phyloP scores from a whole-genome alignment of 139 green algal genomes.

The Axilococcus clingmanii region DNA sequence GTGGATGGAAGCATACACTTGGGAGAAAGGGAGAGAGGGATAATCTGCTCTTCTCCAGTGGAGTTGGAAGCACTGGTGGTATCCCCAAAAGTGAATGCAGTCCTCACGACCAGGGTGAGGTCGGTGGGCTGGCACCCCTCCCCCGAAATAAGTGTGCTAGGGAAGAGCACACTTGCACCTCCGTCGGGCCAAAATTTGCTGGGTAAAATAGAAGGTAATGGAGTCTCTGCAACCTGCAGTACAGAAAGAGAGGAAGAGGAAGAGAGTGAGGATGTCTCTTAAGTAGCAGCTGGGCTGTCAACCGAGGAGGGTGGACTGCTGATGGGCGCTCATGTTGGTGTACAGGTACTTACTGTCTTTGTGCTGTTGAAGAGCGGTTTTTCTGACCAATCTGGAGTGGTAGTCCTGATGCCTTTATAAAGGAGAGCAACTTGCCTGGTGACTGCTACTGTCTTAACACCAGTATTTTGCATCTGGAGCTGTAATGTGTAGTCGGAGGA shows the following conservation, averaged over 20 bases:
- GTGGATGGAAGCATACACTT: neutral
- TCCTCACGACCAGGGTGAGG: neutral
- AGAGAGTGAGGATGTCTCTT: too few species aligned
- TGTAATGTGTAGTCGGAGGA: slow-evolving; percentile 2
- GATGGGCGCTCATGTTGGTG: too few species aligned
- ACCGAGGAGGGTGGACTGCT: too few species aligned
- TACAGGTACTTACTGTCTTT: too few species aligned
- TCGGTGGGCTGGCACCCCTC: slow-evolving; percentile 3
- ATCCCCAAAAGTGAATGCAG: neutral
- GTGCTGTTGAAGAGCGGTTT: too few species aligned
- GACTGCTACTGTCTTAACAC: too few species aligned
- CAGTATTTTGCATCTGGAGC: slow-evolving; percentile 6
- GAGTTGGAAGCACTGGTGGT: neutral
- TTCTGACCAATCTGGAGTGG: too few species aligned
- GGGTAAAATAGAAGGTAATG: slow-evolving; percentile 2
- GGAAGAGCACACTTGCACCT: neutral
- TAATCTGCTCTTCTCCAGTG: neutral
- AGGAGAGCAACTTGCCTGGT: neutral
- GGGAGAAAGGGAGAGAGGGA: slow-evolving; percentile 1
- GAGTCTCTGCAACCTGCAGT: too few species aligned
- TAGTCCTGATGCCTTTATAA: neutral
- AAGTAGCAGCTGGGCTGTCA: too few species aligned
- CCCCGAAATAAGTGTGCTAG: neutral
- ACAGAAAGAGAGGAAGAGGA: too few species aligned
- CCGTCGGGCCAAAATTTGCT: slow-evolving; percentile 3